phyloP scores from a whole-genome alignment of 441 rosid genomes.

The Erodium chrysanthum region DNA sequence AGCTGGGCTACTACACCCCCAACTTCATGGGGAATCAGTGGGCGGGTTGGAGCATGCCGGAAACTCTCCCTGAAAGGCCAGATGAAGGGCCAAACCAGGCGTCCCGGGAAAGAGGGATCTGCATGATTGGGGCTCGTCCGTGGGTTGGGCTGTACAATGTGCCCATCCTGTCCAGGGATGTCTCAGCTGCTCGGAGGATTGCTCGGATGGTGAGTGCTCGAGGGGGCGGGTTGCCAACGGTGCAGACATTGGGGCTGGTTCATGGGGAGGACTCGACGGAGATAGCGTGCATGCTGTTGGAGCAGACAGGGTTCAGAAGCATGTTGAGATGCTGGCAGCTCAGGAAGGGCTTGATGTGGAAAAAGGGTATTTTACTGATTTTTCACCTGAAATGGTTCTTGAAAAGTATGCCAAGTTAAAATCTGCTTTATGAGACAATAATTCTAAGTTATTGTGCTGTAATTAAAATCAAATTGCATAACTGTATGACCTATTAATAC shows the following conservation, averaged over 20 bases:
- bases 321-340: slow-evolving; percentile 44
- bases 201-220: slow-evolving; percentile 51
- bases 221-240: slow-evolving; percentile 52
- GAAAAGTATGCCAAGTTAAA: slow-evolving; percentile 33
- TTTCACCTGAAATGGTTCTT: slow-evolving; percentile 41
- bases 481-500: too few relatives aligned
- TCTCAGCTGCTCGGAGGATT: slow-evolving; percentile 29
- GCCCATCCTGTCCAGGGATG: slow-evolving; percentile 40
- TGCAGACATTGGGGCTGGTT: slow-evolving; percentile 40
- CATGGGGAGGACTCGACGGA: slow-evolving; percentile 44
- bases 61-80: slow-evolving; percentile 29
- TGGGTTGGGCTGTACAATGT: slow-evolving; percentile 48
- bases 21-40: slow-evolving; percentile 33
- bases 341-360: slow-evolving; percentile 43
- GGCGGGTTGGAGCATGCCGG: slow-evolving; percentile 40
- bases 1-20: slow-evolving; percentile 43
- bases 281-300: slow-evolving; percentile 55
- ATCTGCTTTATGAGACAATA: slow-evolving; percentile 13
- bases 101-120: slow-evolving; percentile 34
- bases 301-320: slow-evolving; percentile 41
- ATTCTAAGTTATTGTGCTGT: too few relatives aligned
- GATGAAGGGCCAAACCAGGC: slow-evolving; percentile 39
- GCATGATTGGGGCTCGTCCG: slow-evolving; percentile 44
- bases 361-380: slow-evolving; percentile 55
- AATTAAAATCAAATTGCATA: too few relatives aligned